Conservation (phyloP, 2,329 filamentous ascomycete genomes). For the Neocucurbitaria cava region DNA sequence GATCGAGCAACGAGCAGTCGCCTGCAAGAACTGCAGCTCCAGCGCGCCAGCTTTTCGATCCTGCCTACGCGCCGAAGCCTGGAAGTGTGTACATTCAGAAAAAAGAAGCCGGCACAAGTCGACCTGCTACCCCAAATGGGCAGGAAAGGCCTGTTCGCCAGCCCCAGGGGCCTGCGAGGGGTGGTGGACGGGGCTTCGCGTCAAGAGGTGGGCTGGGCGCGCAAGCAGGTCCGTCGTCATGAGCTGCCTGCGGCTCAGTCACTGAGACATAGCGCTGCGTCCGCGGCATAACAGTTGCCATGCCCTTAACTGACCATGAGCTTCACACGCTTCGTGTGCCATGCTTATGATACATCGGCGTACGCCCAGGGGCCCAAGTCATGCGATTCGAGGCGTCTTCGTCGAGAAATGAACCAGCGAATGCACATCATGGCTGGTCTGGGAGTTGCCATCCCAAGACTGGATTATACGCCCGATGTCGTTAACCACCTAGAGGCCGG, state of each 20-base stretch:
- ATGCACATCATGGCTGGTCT: not conserved
- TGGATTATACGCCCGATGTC: not conserved
- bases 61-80: constrained; percentile 71
- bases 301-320: not conserved
- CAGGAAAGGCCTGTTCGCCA: constrained; percentile 74
- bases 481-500: not conserved
- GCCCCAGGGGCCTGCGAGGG: constrained; percentile 77
- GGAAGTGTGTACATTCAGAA: constrained; percentile 58
- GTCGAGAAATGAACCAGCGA: not conserved
- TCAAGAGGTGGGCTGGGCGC: constrained; percentile 59
- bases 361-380: not conserved
- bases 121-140: constrained; percentile 62
- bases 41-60: constrained; percentile 76
- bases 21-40: constrained; percentile 36
- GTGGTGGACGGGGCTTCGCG: constrained; percentile 79
- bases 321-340: not conserved
- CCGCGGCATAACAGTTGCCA: not conserved
- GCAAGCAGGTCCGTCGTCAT: constrained; percentile 26
- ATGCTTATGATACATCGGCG: not conserved
- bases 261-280: too few relatives aligned
- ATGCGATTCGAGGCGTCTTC: not conserved
- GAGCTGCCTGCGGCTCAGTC: not conserved
- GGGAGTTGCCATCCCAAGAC: not conserved
- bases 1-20: constrained; percentile 48
- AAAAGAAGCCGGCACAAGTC: constrained; percentile 54